Evolutionary conservation across 257 asterid genomes (phyloP).

Genomic region (Solanum etuberosum): DNA sequence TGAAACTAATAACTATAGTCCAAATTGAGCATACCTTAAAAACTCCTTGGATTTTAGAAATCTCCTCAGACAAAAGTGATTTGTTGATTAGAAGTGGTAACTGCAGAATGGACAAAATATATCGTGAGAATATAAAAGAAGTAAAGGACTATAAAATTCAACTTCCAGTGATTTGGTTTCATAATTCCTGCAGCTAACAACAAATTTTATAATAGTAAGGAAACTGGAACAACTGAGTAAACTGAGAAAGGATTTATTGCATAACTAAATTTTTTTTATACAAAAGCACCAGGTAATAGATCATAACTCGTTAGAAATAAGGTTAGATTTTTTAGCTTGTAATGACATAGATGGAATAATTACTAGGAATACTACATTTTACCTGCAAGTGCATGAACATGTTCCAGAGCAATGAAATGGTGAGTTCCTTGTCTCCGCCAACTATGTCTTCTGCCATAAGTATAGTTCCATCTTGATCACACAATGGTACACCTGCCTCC

Average conservation of each 20-base stretch:
- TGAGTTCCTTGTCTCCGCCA: constrained; percentile 75
- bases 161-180: neutral
- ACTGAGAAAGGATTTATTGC: neutral
- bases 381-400: constrained; percentile 94
- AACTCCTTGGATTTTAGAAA: constrained; percentile 55
- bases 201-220: neutral
- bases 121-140: neutral
- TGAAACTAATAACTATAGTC: neutral
- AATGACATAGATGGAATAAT: neutral
- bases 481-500: constrained; percentile 53
- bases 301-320: neutral
- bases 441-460: constrained; percentile 65
- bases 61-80: constrained; percentile 54
- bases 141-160: neutral
- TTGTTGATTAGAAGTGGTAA: constrained; percentile 70
- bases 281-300: neutral
- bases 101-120: constrained; percentile 35
- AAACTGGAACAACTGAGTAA: neutral
- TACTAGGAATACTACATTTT: constrained; percentile 1
- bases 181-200: neutral
- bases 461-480: constrained; percentile 68
- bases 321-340: neutral
- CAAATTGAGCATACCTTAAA: constrained; percentile 38
- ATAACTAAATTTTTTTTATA: neutral
- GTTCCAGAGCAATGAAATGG: constrained; percentile 79